Conservation (phyloP, 352 stramenopile genomes). For the Globisporangium spiculum region DNA sequence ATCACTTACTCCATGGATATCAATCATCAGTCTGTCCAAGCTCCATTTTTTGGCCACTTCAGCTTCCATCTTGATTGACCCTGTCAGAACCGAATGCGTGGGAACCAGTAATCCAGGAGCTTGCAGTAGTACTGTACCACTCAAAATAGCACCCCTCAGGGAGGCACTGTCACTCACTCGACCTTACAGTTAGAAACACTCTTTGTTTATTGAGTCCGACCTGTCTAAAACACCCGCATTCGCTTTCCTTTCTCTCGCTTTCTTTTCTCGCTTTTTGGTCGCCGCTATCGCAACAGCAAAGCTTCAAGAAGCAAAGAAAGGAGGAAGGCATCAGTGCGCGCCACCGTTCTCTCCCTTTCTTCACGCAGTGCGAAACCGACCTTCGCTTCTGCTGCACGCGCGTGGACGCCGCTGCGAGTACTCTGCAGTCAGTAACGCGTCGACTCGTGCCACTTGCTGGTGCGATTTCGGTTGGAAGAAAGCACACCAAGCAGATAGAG, state of each 20-base stretch:
- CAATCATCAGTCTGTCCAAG: background rate
- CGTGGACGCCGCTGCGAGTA: no score
- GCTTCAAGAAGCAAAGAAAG: conserved; percentile 14
- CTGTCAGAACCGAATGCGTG: background rate
- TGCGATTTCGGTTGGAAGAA: background rate
- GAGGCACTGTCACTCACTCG: background rate
- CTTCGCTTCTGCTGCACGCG: background rate
- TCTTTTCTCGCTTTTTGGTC: conserved; percentile 1
- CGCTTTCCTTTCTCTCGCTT: background rate
- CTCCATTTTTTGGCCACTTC: background rate
- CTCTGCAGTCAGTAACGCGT: background rate
- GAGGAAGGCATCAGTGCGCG: background rate
- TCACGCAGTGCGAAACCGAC: conserved; percentile 8
- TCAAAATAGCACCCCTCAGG: background rate
- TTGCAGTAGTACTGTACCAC: background rate
- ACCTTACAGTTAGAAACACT: background rate
- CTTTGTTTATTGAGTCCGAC: background rate
- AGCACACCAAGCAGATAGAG: background rate
- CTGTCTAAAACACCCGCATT: background rate
- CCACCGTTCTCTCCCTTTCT: background rate
- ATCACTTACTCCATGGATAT: background rate
- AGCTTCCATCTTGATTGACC: background rate
- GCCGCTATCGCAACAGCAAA: background rate
- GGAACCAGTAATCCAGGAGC: background rate
- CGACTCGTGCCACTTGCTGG: background rate